Evolutionary conservation across 169 alveolate genomes (phyloP).

Genomic region (Plasmodium gallinaceum): DNA sequence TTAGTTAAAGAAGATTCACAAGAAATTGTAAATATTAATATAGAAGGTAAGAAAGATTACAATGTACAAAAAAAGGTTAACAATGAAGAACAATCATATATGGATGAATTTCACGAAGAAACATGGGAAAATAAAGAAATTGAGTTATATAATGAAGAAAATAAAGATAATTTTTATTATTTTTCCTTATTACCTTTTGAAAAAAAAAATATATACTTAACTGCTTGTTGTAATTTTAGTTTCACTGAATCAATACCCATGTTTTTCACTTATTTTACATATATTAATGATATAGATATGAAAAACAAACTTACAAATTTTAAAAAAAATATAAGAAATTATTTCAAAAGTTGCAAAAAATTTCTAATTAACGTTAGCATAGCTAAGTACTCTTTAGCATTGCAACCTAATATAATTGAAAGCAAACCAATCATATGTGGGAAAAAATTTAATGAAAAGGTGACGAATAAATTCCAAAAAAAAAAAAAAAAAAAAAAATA

Average conservation of each 20-base stretch:
- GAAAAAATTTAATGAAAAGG: conserved; percentile 44
- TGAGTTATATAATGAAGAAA: conserved; percentile 36
- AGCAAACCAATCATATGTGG: conserved; percentile 53
- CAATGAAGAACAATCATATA: conserved; percentile 4
- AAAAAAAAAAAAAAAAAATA: neutral
- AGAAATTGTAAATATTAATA: conserved; percentile 28
- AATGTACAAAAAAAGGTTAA: conserved; percentile 8
- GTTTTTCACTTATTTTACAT: conserved; percentile 29
- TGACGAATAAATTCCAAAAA: neutral
- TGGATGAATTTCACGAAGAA: conserved; percentile 12
- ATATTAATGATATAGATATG: conserved; percentile 71
- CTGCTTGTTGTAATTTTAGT: conserved; percentile 45
- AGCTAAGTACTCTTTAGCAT: conserved; percentile 19
- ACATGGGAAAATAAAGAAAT: conserved; percentile 19
- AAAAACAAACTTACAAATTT: conserved; percentile 39
- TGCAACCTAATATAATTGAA: conserved; percentile 65
- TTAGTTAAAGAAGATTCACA: conserved; percentile 47
- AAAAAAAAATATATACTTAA: conserved; percentile 41
- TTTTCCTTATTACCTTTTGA: conserved; percentile 68
- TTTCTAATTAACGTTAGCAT: conserved; percentile 41
- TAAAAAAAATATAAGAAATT: conserved; percentile 56
- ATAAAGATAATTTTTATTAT: conserved; percentile 57
- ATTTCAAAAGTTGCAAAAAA: conserved; percentile 48
- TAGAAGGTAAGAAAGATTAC: conserved; percentile 32
- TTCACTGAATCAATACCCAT: conserved; percentile 37